Conservation (phyloP, 2,329 filamentous ascomycete species). For the Sporothrix schenckii region DNA sequence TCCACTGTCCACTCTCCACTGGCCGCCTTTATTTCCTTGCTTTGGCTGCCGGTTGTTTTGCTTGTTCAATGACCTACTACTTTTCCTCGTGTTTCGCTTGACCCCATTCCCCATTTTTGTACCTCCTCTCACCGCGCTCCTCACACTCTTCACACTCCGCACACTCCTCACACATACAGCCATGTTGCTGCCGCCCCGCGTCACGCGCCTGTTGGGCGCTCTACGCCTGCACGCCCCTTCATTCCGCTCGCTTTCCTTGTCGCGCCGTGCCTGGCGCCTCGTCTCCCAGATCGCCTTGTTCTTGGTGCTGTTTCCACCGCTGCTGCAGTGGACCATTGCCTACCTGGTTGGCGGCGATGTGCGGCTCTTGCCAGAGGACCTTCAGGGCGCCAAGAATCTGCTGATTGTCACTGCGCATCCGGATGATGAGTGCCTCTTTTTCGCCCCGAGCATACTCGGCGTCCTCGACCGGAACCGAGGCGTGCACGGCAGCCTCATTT, state of each 20-base stretch:
- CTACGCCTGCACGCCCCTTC: background rate
- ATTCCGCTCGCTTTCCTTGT: background rate
- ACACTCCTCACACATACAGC: background rate
- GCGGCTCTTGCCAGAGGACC: slow-evolving; percentile 11
- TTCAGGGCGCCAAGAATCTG: slow-evolving; percentile 23
- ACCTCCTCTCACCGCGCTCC: background rate
- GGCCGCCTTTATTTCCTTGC: background rate
- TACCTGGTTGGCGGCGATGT: slow-evolving; percentile 26
- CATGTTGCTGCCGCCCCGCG: slow-evolving; percentile 12
- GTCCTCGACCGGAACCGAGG: slow-evolving; percentile 23
- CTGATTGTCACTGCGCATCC: slow-evolving; percentile 28
- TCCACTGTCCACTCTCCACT: background rate
- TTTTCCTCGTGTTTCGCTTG: background rate
- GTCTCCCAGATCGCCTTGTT: slow-evolving; percentile 8
- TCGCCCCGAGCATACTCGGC: slow-evolving; percentile 27
- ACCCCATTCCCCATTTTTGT: background rate
- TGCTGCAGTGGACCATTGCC: slow-evolving; percentile 27
- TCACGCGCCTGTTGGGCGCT: background rate
- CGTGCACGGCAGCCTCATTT: slow-evolving; percentile 16
- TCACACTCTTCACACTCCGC: background rate
- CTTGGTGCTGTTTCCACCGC: slow-evolving; percentile 1
- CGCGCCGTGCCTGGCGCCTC: slow-evolving; percentile 18
- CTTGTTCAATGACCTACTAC: background rate
- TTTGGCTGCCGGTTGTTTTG: background rate
- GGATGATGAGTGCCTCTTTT: slow-evolving; percentile 29